Base-by-base conservation (phyloP, 257 asterid genomes). In the Eucommia ulmoides region DNA sequence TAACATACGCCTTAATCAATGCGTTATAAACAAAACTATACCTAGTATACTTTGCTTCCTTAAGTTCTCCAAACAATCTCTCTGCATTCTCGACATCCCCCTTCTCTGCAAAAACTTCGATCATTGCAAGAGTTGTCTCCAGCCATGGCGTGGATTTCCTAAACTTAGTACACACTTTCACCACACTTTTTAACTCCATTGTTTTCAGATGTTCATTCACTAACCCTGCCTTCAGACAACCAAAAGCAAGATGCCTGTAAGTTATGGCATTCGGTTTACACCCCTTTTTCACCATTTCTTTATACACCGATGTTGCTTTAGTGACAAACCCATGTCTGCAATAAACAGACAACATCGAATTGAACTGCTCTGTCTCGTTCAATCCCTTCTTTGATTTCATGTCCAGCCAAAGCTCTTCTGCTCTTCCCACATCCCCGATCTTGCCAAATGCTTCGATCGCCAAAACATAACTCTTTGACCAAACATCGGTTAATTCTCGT, bases 221-320 rank as follows among this genome's bases (percentile, higher is more conserved):
- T 19, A 89, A 53, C 46, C 96, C 93, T 9, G 96, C 86, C 66
- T 67, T 85, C 69, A 77, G 54, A 67, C 96, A 82, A 48, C 98
- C 93, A 9, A 82, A 79, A 16, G 92, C 84, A 20, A 89, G 94
- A 71, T 78, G 93, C 53, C 96, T 55, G 52, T 72, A 69, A 8
- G 96, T 85, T 19, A 82, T 82, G 38, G 88, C 79, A 73, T 89
- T 85, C 21, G 94, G 84, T 61, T 66, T 84, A 70, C 83, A 78
- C 50, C 84, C 88, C 46, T 58, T 62, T 50, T 64, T 68, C 67
- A 71, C 91, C 93, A 85, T 82, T 47, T 85, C 93, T 74, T 75
- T 85, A 47, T 82, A 89, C 18, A 85, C 33, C 23, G 72, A 73
- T 1, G 94, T 85, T 26, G 96, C 96, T 78, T 78, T 89, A 25